Conservation (phyloP, 1,139 yeast genomes). For the Saccharomyces hybrid region DNA sequence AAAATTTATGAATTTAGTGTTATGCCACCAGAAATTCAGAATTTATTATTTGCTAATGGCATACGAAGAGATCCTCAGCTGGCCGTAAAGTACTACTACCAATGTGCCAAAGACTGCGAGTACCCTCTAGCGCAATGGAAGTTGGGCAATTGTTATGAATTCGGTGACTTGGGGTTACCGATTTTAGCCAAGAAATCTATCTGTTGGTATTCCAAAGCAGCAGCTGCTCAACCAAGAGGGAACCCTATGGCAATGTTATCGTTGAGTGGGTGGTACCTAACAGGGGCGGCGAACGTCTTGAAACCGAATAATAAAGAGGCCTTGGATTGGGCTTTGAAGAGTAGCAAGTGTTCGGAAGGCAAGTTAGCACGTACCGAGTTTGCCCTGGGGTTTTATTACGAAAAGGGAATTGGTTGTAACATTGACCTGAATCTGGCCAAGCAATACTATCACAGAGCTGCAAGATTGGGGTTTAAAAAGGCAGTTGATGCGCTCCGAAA, state of each 20-base stretch:
- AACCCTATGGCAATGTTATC: conserved; percentile 89
- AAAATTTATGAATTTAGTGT: conserved; percentile 58
- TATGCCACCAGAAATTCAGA: conserved; percentile 14
- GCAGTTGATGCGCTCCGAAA: conserved; percentile 33
- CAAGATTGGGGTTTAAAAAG: conserved; percentile 50
- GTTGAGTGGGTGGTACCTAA: conserved; percentile 83
- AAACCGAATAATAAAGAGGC: conserved; percentile 72
- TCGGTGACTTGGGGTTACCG: conserved; percentile 65
- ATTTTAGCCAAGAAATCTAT: conserved; percentile 68
- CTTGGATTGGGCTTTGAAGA: conserved; percentile 58
- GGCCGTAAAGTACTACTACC: conserved; percentile 62
- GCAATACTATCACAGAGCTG: conserved; percentile 52
- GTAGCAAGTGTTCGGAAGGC: conserved; percentile 74
- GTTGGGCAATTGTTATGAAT: conserved; percentile 80
- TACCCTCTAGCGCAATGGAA: conserved; percentile 81
- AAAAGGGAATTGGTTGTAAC: conserved; percentile 65
- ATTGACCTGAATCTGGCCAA: conserved; percentile 43
- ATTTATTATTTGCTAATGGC: conserved; percentile 15
- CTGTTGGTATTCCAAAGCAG: conserved; percentile 58
- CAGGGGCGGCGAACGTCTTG: conserved; percentile 70
- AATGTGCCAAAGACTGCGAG: conserved; percentile 61
- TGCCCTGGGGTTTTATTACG: conserved; percentile 75
- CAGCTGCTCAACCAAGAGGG: conserved; percentile 35
- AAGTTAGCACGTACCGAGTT: conserved; percentile 76
- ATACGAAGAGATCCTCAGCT: conserved; percentile 40